Base-by-base conservation (phyloP, 2,329 filamentous ascomycete genomes). In the Camptophora hylomeconis region DNA sequence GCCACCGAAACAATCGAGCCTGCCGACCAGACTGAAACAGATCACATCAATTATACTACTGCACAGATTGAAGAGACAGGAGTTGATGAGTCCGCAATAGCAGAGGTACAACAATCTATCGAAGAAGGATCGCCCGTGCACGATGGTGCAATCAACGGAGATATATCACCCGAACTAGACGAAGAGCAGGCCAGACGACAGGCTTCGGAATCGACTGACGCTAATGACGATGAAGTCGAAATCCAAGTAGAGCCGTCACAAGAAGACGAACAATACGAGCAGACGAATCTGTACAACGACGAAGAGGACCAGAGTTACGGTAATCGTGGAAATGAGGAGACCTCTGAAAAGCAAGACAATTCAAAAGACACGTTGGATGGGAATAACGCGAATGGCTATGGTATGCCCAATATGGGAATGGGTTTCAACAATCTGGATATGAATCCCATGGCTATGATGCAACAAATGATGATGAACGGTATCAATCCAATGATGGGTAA, bases 401-500 rank as follows among this genome's bases (percentile, higher is more conserved):
- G n/a, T 38, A 74, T 75, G 41, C 51, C 65, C 15, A 65, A 63
- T 40, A 72, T 75, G 65, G 38, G 35, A 33, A 39, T 33, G 24
- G 35, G 35, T 18, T 65, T 47, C 78, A 63, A 48, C 71, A 69
- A 46, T 65, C 66, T 34, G 58, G 74, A 24, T 31, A 29, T 33
- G 19, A 31, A 36, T 9, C 11, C 26, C 18, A 28, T 32, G 29
- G 20, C 33, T 48, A 73, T 79, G 13, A 68, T 69, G 63, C 81
- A 86, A 73, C 77, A 81, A 29, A 63, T 63, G 41, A 62, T 65
- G 58, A 62, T 46, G 24, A 51, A 55, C 49, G 36, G 57, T 26
- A 37, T 41, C 35, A 39, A 41, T 34, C 38, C 40, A 17, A 40
- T 87, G 73, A 93, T 94, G 80, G 80, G 86, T 94, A 71, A 51